Conservation (phyloP, 1,139 yeast species). For the Candida sp. region DNA sequence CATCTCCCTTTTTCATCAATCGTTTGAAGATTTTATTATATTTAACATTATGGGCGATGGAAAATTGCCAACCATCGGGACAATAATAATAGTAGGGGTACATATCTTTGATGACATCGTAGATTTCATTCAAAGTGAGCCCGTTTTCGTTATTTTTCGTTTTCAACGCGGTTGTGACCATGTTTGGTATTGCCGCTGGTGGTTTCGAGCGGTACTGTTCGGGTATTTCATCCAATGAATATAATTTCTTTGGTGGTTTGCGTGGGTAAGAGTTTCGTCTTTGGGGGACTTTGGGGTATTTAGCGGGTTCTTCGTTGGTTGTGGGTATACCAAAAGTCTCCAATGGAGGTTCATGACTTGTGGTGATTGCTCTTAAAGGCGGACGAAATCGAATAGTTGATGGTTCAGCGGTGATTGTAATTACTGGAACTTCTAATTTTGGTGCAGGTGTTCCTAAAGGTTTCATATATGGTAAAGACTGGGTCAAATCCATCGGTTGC, state of each 20-base stretch:
- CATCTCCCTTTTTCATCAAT: constrained; percentile 58
- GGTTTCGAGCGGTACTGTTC: constrained; percentile 85
- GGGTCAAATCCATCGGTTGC: constrained; percentile 15
- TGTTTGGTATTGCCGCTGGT: constrained; percentile 68
- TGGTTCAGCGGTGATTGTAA: constrained; percentile 19
- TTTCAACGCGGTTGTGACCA: constrained; percentile 76
- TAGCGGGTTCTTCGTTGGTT: constrained; percentile 27
- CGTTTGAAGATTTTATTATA: constrained; percentile 81
- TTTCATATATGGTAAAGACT: constrained; percentile 8
- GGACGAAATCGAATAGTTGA: constrained; percentile 14
- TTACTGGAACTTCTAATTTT: constrained; percentile 33
- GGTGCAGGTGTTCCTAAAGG: constrained; percentile 35
- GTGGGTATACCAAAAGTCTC: constrained; percentile 33
- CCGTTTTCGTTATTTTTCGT: constrained; percentile 55
- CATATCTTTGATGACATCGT: constrained; percentile 78
- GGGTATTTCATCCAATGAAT: constrained; percentile 77
- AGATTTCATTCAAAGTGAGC: constrained; percentile 80
- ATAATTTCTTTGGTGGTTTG: constrained; percentile 55
- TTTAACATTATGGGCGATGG: constrained; percentile 85
- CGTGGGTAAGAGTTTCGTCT: constrained; percentile 22
- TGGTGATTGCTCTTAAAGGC: constrained; percentile 22
- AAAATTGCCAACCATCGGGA: constrained; percentile 97
- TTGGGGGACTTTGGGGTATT: constrained; percentile 48
- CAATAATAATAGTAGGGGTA: constrained; percentile 93
- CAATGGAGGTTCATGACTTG: constrained; percentile 15